Evolutionary conservation across 1,139 yeast genomes (phyloP).

Genomic region (Magnusiomyces ingens): DNA sequence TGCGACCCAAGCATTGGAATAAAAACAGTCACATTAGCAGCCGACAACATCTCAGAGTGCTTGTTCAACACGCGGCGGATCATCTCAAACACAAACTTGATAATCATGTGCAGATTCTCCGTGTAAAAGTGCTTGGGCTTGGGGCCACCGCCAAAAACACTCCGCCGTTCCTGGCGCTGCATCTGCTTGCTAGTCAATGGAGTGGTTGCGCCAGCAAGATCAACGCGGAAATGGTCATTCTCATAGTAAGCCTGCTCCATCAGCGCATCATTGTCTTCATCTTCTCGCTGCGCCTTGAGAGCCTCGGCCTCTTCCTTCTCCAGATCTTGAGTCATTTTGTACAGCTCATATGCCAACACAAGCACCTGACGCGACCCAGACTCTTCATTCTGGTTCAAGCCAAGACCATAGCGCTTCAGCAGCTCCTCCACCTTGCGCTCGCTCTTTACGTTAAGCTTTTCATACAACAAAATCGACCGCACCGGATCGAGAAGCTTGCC

Average conservation of each 20-base stretch:
- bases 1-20: slow-evolving; percentile 63
- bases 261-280: slow-evolving; percentile 24
- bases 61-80: slow-evolving; percentile 66
- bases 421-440: slow-evolving; percentile 77
- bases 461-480: slow-evolving; percentile 51
- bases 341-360: slow-evolving; percentile 67
- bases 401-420: slow-evolving; percentile 66
- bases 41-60: slow-evolving; percentile 45
- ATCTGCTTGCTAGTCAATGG: slow-evolving; percentile 15
- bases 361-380: slow-evolving; percentile 58
- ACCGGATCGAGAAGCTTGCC: slow-evolving; percentile 63
- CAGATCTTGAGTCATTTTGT: slow-evolving; percentile 45
- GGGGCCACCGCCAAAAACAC: slow-evolving; percentile 35
- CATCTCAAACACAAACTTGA: slow-evolving; percentile 68
- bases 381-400: slow-evolving; percentile 60
- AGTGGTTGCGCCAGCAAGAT: slow-evolving; percentile 31
- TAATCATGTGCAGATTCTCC: slow-evolving; percentile 46
- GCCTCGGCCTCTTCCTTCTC: slow-evolving; percentile 23
- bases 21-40: slow-evolving; percentile 61
- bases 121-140: slow-evolving; percentile 10
- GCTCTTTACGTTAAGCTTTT: slow-evolving; percentile 57
- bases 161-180: slow-evolving; percentile 46
- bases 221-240: slow-evolving; percentile 54
- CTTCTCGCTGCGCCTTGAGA: slow-evolving; percentile 26
- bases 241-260: slow-evolving; percentile 20